Conservation (phyloP, 2,329 filamentous ascomycete species). For the Paecilomyces sp. region DNA sequence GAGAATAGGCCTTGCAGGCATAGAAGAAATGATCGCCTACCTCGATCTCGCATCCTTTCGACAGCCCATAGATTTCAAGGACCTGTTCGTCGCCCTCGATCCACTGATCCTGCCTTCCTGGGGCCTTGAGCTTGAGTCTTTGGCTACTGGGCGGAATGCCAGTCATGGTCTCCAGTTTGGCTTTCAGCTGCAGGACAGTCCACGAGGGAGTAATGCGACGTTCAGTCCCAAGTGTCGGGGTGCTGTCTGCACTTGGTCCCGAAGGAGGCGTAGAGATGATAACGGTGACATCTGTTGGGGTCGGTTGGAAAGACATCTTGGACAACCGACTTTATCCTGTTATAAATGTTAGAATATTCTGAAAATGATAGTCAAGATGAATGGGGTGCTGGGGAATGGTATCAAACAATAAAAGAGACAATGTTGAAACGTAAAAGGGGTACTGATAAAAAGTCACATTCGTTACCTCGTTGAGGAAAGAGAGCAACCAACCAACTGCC, state of each 20-base stretch:
- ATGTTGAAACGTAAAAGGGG: not conserved
- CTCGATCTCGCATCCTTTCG: constrained; percentile 37
- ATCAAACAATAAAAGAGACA: not conserved
- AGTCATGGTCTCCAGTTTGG: constrained; percentile 85
- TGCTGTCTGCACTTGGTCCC: constrained; percentile 8
- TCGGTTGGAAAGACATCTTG: constrained; percentile 29
- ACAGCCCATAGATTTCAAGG: constrained; percentile 44
- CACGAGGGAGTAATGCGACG: constrained; percentile 88
- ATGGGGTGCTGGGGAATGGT: not conserved
- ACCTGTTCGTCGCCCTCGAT: constrained; percentile 65
- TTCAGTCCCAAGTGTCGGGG: constrained; percentile 58
- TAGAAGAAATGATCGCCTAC: constrained; percentile 15
- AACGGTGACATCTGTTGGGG: constrained; percentile 32
- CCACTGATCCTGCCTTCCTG: constrained; percentile 53
- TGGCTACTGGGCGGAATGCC: constrained; percentile 80
- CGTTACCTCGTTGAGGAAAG: too few species aligned
- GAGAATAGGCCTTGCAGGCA: not conserved
- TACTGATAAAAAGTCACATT: not conserved
- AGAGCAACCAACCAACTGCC: too few species aligned
- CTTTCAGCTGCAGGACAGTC: constrained; percentile 76
- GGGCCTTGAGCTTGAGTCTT: constrained; percentile 63
- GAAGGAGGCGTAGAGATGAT: constrained; percentile 27
- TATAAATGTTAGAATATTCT: not conserved
- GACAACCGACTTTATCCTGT: not conserved
- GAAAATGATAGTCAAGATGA: not conserved